A percentile compares a stretch with the other conserved stretches of the same genome.
Conservation (phyloP, 1,284 basidiomycete genomes). For the Mixia osmundae region DNA sequence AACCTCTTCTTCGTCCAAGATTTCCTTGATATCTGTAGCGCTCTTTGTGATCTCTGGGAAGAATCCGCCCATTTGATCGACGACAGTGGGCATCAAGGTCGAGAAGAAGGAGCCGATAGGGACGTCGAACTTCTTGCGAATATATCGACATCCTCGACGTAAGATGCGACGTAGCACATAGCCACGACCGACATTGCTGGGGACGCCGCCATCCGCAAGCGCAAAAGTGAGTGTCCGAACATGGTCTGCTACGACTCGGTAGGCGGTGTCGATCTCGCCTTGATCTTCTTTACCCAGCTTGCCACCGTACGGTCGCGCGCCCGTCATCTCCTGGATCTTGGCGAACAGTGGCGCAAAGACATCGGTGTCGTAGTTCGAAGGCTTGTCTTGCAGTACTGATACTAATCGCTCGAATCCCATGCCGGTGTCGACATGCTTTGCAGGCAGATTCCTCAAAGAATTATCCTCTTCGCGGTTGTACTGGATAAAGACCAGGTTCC, state of each 20-base stretch:
- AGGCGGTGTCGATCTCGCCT: conserved; percentile 91
- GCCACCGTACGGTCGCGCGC: conserved; percentile 64
- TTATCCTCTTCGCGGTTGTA: conserved; percentile 87
- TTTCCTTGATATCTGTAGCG: conserved; percentile 68
- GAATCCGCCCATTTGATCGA: conserved; percentile 64
- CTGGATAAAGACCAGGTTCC: conserved; percentile 99
- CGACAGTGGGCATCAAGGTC: conserved; percentile 62
- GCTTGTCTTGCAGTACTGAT: conserved; percentile 69
- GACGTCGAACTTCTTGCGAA: conserved; percentile 82
- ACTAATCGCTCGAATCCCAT: conserved; percentile 98
- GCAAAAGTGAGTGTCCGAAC: conserved; percentile 88
- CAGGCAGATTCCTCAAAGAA: conserved; percentile 53
- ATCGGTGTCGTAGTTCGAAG: conserved; percentile 96
- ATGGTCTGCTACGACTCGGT: conserved; percentile 91
- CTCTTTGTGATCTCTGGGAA: conserved; percentile 87
- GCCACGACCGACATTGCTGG: conserved; percentile 84
- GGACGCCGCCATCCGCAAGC: conserved; percentile 83
- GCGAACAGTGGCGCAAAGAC: conserved; percentile 74
- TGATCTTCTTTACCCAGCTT: conserved; percentile 78
- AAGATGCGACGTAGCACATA: conserved; percentile 86
- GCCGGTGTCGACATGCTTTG: conserved; percentile 91
- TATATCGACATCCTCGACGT: conserved; percentile 75
- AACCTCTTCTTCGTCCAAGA: conserved; percentile 90
- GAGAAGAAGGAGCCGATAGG: conserved; percentile 92
- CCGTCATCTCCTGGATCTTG: conserved; percentile 70